phyloP scores from a whole-genome alignment of 2,329 filamentous ascomycete genomes.

The Claviceps quebecensis region DNA sequence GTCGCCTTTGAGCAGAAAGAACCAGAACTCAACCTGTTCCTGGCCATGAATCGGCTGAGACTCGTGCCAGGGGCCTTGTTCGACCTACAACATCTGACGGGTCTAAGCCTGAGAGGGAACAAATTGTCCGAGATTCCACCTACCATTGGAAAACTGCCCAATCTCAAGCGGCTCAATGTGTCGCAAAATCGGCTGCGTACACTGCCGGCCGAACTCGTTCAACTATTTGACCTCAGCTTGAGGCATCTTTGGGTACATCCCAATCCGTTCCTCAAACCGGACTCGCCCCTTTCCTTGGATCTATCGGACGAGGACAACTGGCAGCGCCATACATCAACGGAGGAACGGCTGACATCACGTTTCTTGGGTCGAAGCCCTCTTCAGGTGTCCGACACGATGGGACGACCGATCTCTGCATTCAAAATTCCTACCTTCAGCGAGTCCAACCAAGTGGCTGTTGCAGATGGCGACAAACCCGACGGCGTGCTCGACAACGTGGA shows the following conservation, averaged over 20 bases:
- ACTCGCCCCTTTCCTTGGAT: slow-evolving; percentile 2
- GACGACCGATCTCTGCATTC: slow-evolving; percentile 17
- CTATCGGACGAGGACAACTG: slow-evolving; percentile 1
- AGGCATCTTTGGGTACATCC: slow-evolving; percentile 41
- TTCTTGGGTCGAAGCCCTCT: slow-evolving; percentile 18
- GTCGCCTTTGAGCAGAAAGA: slow-evolving; percentile 46
- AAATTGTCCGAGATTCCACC: slow-evolving; percentile 45
- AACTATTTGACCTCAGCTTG: slow-evolving; percentile 38
- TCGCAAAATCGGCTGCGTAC: slow-evolving; percentile 47
- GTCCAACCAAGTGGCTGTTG: slow-evolving; percentile 12
- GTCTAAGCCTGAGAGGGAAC: slow-evolving; percentile 54
- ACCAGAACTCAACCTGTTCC: slow-evolving; percentile 45
- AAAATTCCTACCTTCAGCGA: slow-evolving; percentile 12
- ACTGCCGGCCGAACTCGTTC: slow-evolving; percentile 49
- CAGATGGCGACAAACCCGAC: slow-evolving; percentile 3
- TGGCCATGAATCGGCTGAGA: slow-evolving; percentile 44
- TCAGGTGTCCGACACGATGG: slow-evolving; percentile 18
- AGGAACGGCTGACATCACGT: slow-evolving; percentile 12
- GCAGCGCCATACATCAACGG: background rate
- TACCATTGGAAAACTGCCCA: slow-evolving; percentile 40
- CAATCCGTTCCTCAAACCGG: slow-evolving; percentile 44
- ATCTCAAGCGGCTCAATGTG: slow-evolving; percentile 49
- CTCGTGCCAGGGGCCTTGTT: slow-evolving; percentile 47
- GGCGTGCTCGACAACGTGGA: slow-evolving; percentile 5
- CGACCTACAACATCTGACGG: slow-evolving; percentile 44